A percentile compares a stretch with the other conserved stretches of the same genome.
phyloP scores from a whole-genome alignment of 2,329 filamentous ascomycete species.

The Trichoderma polysporum region DNA sequence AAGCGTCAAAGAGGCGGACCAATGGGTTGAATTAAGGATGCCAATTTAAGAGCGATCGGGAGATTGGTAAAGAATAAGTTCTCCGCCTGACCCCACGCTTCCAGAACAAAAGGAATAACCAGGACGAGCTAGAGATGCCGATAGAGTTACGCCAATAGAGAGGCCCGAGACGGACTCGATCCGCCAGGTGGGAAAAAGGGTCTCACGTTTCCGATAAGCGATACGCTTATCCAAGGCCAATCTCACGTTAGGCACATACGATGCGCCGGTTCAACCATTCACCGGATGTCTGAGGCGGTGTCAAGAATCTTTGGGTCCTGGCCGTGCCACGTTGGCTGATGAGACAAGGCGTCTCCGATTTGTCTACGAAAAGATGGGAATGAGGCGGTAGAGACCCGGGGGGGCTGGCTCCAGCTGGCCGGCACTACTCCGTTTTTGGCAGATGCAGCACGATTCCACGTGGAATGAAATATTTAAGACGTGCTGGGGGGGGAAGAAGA shows the following conservation, averaged over 20 bases:
- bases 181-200: neutral
- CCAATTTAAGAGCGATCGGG: neutral
- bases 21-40: neutral
- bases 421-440: neutral
- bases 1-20: neutral
- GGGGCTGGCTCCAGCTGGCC: slow-evolving; percentile 10
- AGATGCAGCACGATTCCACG: neutral
- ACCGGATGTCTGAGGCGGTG: neutral
- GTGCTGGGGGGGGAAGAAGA: neutral
- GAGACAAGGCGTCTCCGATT: slow-evolving; percentile 6
- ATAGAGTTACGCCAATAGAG: slow-evolving; percentile 5
- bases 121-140: neutral
- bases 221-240: slow-evolving; percentile 2
- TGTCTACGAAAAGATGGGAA: slow-evolving; percentile 5
- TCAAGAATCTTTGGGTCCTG: neutral
- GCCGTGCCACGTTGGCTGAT: slow-evolving; percentile 11
- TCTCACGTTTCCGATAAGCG: slow-evolving; percentile 10
- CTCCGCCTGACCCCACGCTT: slow-evolving; percentile 5
- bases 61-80: neutral
- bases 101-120: neutral
- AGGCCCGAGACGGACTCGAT: neutral
- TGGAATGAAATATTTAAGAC: neutral
- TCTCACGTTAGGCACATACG: neutral
- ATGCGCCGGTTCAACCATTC: neutral
- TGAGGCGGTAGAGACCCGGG: neutral